Evolutionary conservation across 495 filamentous ascomycete genomes (phyloP).

Genomic region (Neohortaea acidophila): DNA sequence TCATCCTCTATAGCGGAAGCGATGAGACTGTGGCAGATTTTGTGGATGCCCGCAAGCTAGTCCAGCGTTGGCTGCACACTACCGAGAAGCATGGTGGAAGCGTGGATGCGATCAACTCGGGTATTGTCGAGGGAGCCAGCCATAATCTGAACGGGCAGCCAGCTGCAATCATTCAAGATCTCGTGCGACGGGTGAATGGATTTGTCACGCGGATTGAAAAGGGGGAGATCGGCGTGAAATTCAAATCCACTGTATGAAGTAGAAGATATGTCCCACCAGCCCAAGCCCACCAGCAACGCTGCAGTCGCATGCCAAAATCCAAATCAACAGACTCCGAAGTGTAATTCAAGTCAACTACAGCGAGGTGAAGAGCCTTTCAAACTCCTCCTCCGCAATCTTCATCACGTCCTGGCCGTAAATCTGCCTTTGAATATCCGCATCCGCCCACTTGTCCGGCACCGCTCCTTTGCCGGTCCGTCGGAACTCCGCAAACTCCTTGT

Average conservation of each 20-base stretch:
- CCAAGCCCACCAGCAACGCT: too few species aligned
- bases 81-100: slow-evolving; percentile 29
- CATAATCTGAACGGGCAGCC: slow-evolving; percentile 42
- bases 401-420: slow-evolving; percentile 61
- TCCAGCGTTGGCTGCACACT: slow-evolving; percentile 46
- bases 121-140: slow-evolving; percentile 42
- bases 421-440: slow-evolving; percentile 60
- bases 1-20: slow-evolving; percentile 51
- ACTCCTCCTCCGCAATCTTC: slow-evolving; percentile 43
- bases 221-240: slow-evolving; percentile 12
- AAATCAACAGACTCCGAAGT: neutral
- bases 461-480: slow-evolving; percentile 38
- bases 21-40: slow-evolving; percentile 55
- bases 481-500: slow-evolving; percentile 50
- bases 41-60: slow-evolving; percentile 48
- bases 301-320: too few species aligned
- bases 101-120: slow-evolving; percentile 39
- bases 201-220: slow-evolving; percentile 39
- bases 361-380: slow-evolving; percentile 34
- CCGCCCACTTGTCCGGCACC: slow-evolving; percentile 67
- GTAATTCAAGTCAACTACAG: neutral
- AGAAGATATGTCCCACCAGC: too few species aligned
- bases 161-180: slow-evolving; percentile 32
- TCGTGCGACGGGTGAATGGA: slow-evolving; percentile 38
- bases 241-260: too few species aligned